phyloP scores from a whole-genome alignment of 192 early-diverging fungal species.

The Allomyces arbusculus region DNA sequence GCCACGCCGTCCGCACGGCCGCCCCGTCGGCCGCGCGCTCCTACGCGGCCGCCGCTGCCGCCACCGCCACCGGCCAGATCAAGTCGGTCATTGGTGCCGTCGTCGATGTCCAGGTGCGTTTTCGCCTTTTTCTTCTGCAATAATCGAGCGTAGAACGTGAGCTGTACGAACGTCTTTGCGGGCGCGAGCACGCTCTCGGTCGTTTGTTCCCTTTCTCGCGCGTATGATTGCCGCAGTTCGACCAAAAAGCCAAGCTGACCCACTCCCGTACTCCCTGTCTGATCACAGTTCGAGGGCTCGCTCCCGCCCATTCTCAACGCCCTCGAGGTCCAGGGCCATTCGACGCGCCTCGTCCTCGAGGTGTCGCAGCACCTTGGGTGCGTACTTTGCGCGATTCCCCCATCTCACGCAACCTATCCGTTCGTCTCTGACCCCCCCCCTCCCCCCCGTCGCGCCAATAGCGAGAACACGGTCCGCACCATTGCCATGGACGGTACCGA shows the following conservation, averaged over 20 bases:
- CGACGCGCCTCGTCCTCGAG: conserved; percentile 76
- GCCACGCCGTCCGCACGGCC: neutral
- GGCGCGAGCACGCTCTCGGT: no score
- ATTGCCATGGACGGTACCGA: conserved; percentile 99
- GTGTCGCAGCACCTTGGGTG: conserved; percentile 86
- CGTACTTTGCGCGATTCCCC: neutral
- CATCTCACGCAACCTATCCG: no score
- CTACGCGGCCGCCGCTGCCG: conserved; percentile 24
- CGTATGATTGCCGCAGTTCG: no score
- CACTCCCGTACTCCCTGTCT: no score
- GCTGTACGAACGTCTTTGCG: no score
- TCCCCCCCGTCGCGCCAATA: conserved; percentile 1
- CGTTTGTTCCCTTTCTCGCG: no score
- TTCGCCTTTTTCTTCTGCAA: neutral
- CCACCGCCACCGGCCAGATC: conserved; percentile 48
- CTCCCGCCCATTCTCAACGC: conserved; percentile 91
- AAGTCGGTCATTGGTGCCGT: conserved; percentile 94
- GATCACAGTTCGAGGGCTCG: conserved; percentile 27
- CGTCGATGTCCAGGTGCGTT: conserved; percentile 78
- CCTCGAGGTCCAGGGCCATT: conserved; percentile 70
- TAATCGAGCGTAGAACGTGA: no score
- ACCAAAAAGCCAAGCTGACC: no score
- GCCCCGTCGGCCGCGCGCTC: conserved; percentile 28
- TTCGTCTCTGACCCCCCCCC: no score
- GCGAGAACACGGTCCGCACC: conserved; percentile 90